Conservation (phyloP, 768 basidiomycete genomes). For the Podaxis pistillaris region DNA sequence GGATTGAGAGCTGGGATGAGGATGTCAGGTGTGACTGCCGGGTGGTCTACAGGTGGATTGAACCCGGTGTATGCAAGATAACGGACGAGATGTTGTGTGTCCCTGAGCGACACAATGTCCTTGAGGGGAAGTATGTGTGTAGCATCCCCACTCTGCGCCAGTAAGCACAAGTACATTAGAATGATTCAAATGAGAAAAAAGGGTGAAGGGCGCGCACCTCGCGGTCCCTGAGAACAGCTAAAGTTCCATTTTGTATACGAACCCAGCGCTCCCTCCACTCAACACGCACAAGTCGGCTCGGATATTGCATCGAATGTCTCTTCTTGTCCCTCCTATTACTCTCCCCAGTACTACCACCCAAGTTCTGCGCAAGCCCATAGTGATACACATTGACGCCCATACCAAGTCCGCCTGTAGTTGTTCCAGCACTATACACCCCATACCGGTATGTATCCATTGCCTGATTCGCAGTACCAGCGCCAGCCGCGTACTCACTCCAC, state of each 20-base stretch:
- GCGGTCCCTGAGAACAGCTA: conserved; percentile 54
- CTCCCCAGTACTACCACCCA: conserved; percentile 1
- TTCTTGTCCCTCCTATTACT: not conserved
- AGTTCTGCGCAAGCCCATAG: conserved; percentile 4
- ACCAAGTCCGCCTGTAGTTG: not conserved
- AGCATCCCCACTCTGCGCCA: conserved; percentile 13
- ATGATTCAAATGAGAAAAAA: not conserved
- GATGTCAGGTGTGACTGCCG: conserved; percentile 2
- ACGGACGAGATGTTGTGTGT: conserved; percentile 16
- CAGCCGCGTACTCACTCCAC: not conserved
- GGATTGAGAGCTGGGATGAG: not conserved
- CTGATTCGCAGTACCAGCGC: not conserved
- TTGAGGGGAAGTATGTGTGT: conserved; percentile 15
- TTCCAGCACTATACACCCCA: not conserved
- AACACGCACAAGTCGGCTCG: conserved; percentile 28
- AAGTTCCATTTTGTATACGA: conserved; percentile 53
- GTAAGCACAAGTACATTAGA: not conserved
- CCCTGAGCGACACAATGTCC: conserved; percentile 11
- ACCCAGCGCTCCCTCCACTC: conserved; percentile 69
- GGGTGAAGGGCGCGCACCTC: conserved; percentile 36
- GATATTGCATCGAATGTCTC: not conserved
- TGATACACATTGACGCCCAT: conserved; percentile 1
- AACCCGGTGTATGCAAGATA: conserved; percentile 13
- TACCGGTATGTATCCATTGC: not conserved
- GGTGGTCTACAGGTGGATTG: conserved; percentile 4